These are phyloP conservation scores for Neofusicoccum cordaticola DNA, from an alignment of 2,329 filamentous ascomycete genomes.

Conservation along the genomic window DNA sequence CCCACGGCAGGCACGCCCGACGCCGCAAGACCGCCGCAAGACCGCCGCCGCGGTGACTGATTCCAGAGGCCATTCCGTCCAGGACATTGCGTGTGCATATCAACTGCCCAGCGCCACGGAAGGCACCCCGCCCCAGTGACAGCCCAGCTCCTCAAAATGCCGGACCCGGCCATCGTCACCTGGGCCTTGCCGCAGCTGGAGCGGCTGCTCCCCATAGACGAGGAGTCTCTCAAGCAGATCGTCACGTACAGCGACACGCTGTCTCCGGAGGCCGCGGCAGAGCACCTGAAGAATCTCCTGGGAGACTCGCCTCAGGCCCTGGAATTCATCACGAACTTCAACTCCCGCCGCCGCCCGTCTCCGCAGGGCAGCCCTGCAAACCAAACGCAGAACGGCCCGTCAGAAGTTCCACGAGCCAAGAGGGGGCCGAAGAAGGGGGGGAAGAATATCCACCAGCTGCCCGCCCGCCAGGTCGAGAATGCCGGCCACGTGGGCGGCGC, in stretches of 20 bases:
- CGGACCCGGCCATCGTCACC: conserved; percentile 22
- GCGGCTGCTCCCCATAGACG: conserved; percentile 77
- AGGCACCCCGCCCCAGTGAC: not conserved
- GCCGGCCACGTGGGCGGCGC: conserved; percentile 64
- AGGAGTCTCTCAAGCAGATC: conserved; percentile 79
- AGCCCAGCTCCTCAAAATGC: not conserved
- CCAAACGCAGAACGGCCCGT: not conserved
- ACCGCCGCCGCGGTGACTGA: no score
- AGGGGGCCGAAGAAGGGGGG: conserved; percentile 42
- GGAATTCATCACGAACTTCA: conserved; percentile 72
- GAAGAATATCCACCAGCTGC: conserved; percentile 35
- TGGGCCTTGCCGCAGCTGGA: conserved; percentile 72
- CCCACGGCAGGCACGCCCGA: no score
- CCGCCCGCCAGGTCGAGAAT: conserved; percentile 50
- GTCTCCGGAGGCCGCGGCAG: conserved; percentile 71
- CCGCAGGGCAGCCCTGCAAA: conserved; percentile 19
- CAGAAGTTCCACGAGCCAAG: conserved; percentile 32
- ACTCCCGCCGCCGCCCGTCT: conserved; percentile 56
- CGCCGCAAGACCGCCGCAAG: no score
- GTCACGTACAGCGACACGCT: conserved; percentile 77
- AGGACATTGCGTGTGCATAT: no score
- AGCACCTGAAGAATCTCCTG: conserved; percentile 83
- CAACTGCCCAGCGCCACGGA: no score
- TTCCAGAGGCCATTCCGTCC: no score
- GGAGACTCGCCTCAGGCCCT: conserved; percentile 76